Evolutionary conservation across 2,329 filamentous ascomycete genomes (phyloP).

Genomic region (Plenodomus tracheiphilus): DNA sequence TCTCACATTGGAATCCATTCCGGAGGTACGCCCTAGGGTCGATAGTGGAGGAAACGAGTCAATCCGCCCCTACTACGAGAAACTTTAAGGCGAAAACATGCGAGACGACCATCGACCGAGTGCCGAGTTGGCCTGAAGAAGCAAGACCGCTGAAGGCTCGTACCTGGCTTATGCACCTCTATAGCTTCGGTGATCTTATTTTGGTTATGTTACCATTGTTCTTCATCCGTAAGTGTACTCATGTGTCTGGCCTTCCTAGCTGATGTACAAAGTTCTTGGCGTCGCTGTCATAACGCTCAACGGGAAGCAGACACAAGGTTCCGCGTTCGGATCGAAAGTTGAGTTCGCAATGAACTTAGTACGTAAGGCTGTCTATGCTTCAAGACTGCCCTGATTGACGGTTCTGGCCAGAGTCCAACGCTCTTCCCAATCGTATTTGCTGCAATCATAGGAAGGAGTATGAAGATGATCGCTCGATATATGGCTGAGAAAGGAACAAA

Average conservation of each 20-base stretch:
- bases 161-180: constrained; percentile 27
- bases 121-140: constrained; percentile 38
- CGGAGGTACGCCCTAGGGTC: constrained; percentile 8
- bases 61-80: neutral
- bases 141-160: constrained; percentile 26
- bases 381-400: neutral
- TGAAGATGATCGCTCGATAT: constrained; percentile 43
- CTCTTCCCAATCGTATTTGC: constrained; percentile 45
- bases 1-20: constrained; percentile 17
- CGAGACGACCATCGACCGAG: constrained; percentile 21
- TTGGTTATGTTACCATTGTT: constrained; percentile 36
- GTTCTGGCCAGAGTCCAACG: constrained; percentile 31
- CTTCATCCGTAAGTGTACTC: constrained; percentile 41
- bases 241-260: no score
- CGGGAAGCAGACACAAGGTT: constrained; percentile 25
- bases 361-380: neutral
- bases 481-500: constrained; percentile 37
- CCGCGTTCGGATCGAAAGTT: constrained; percentile 31
- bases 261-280: constrained; percentile 27
- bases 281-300: constrained; percentile 28
- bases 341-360: constrained; percentile 33
- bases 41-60: constrained; percentile 5
- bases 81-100: constrained; percentile 25
- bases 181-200: constrained; percentile 28
- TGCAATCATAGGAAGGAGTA: constrained; percentile 38